Evolutionary conservation across 441 rosid genomes (phyloP).

Genomic region (Pelargonium australe): DNA sequence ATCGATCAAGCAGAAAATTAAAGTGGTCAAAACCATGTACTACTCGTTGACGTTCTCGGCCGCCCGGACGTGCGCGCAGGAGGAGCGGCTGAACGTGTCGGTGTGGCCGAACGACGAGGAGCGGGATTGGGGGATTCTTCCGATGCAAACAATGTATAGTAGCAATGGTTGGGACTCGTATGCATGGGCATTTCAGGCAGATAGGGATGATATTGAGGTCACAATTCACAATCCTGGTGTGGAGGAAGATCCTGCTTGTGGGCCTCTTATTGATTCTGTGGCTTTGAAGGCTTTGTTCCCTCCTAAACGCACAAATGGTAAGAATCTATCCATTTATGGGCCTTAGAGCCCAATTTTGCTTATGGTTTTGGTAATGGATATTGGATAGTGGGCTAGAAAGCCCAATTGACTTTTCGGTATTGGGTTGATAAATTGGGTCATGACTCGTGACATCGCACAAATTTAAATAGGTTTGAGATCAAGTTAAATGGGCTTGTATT

Average conservation of each 20-base stretch:
- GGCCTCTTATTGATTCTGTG: conserved; percentile 36
- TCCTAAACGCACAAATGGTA: conserved; percentile 32
- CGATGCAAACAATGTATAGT: conserved; percentile 48
- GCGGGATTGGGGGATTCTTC: conserved; percentile 33
- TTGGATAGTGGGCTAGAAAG: too few species aligned
- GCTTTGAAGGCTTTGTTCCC: conserved; percentile 53
- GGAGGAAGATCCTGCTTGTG: conserved; percentile 42
- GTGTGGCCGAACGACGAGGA: conserved; percentile 25
- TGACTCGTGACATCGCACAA: too few species aligned
- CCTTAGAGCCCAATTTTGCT: too few species aligned
- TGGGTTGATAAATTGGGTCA: too few species aligned
- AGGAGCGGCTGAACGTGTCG: conserved; percentile 39
- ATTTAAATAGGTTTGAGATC: too few species aligned
- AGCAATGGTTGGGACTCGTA: conserved; percentile 54
- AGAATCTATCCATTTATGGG: conserved; percentile 15
- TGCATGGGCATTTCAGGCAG: conserved; percentile 52
- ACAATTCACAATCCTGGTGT: conserved; percentile 55
- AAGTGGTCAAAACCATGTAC: conserved; percentile 28
- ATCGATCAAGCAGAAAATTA: conserved; percentile 41
- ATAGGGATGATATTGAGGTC: conserved; percentile 32
- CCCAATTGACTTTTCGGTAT: too few species aligned
- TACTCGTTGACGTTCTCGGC: conserved; percentile 53
- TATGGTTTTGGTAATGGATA: too few species aligned
- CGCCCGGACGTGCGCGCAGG: conserved; percentile 56
- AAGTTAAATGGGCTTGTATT: too few species aligned